Conservation (phyloP, 768 basidiomycete genomes). For the Glaciozyma antarctica region DNA sequence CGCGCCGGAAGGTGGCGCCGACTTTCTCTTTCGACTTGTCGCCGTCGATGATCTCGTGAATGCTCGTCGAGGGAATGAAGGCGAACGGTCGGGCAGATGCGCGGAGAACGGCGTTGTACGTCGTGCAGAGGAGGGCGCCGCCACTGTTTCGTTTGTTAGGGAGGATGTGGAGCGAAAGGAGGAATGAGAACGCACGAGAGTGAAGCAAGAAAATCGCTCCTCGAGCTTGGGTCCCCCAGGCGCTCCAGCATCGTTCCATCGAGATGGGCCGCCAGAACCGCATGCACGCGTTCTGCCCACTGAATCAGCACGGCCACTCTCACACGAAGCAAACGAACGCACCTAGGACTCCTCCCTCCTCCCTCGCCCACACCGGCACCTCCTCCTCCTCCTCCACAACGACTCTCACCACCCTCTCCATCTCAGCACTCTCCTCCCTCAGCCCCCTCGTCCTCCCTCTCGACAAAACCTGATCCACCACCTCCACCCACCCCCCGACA, state of each 20-base stretch:
- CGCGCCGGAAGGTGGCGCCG: constrained; percentile 75
- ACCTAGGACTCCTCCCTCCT: constrained; percentile 48
- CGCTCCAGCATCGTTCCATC: constrained; percentile 49
- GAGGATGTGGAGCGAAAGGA: constrained; percentile 35
- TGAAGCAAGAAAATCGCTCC: neutral
- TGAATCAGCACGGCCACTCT: neutral
- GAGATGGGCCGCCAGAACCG: constrained; percentile 53
- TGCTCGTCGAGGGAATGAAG: constrained; percentile 62
- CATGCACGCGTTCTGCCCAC: constrained; percentile 53
- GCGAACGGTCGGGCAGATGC: constrained; percentile 74
- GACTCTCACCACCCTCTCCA: constrained; percentile 29
- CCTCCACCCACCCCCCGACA: constrained; percentile 19
- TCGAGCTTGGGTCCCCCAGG: constrained; percentile 31
- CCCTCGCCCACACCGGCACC: constrained; percentile 67
- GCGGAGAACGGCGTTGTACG: constrained; percentile 72
- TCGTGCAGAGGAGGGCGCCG: constrained; percentile 67
- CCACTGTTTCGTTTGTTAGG: constrained; percentile 56
- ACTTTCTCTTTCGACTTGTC: constrained; percentile 44
- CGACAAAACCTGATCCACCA: constrained; percentile 20
- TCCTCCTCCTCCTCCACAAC: constrained; percentile 2
- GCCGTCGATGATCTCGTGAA: constrained; percentile 62
- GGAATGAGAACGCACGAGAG: constrained; percentile 6
- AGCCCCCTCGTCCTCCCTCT: constrained; percentile 33
- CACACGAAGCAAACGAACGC: constrained; percentile 45
- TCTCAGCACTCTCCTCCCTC: constrained; percentile 49